phyloP scores from a whole-genome alignment of 257 asterid species.

The Solanum rostratum region DNA sequence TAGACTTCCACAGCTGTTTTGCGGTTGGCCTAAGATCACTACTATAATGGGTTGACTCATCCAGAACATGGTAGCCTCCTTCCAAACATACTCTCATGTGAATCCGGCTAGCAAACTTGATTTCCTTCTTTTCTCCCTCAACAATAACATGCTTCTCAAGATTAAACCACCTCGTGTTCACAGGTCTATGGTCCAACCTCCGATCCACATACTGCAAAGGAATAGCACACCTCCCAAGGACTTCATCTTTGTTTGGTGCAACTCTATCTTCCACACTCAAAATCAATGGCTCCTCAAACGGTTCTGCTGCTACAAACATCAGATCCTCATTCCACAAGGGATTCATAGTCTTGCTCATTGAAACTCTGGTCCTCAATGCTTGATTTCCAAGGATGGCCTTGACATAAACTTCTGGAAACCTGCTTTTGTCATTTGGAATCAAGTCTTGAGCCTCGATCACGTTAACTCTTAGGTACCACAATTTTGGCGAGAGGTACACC shows the following conservation, averaged over 20 bases:
- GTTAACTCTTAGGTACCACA: slow-evolving; percentile 42
- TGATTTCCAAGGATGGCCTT: slow-evolving; percentile 33
- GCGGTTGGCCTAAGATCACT: slow-evolving; percentile 47
- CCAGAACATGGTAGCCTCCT: slow-evolving; percentile 45
- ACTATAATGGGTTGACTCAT: slow-evolving; percentile 42
- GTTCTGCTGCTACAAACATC: slow-evolving; percentile 41
- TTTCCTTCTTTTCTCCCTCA: slow-evolving; percentile 35
- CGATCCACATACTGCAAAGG: slow-evolving; percentile 22
- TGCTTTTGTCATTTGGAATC: slow-evolving; percentile 23
- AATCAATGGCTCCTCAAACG: slow-evolving; percentile 37
- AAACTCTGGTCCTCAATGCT: slow-evolving; percentile 32
- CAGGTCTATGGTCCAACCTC: slow-evolving; percentile 33
- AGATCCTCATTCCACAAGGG: slow-evolving; percentile 49
- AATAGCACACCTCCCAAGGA: slow-evolving; percentile 31
- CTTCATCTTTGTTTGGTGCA: slow-evolving; percentile 34
- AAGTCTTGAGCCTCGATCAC: slow-evolving; percentile 46
- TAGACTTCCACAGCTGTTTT: slow-evolving; percentile 36
- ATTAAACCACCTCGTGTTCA: slow-evolving; percentile 29
- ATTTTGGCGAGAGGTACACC: slow-evolving; percentile 36
- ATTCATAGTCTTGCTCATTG: slow-evolving; percentile 27
- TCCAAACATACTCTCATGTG: slow-evolving; percentile 39
- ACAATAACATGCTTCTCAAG: slow-evolving; percentile 36
- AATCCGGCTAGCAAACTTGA: slow-evolving; percentile 37
- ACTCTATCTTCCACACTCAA: slow-evolving; percentile 40
- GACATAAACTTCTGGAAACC: slow-evolving; percentile 38